phyloP scores from a whole-genome alignment of 2,329 filamentous ascomycete genomes.

The Apiospora sp. region DNA sequence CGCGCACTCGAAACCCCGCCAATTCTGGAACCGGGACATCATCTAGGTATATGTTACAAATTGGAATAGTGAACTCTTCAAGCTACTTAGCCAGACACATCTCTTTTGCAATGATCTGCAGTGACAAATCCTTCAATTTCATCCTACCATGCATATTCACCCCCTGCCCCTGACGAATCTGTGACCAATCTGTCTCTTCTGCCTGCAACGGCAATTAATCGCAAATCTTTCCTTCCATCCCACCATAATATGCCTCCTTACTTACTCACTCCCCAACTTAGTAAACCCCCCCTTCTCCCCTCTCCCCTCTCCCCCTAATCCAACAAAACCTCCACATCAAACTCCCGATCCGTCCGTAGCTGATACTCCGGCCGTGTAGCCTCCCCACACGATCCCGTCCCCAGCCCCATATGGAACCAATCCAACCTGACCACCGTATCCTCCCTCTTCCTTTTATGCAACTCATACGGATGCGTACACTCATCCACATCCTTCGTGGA shows the following conservation, averaged over 20 bases:
- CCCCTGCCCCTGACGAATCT: too few species aligned
- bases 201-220: too few species aligned
- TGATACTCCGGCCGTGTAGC: constrained; percentile 58
- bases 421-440: constrained; percentile 66
- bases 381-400: constrained; percentile 69
- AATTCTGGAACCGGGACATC: too few species aligned
- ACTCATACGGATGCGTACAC: constrained; percentile 67
- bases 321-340: constrained; percentile 53
- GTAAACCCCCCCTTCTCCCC: neutral
- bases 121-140: too few species aligned
- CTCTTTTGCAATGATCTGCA: too few species aligned
- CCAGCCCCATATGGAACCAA: constrained; percentile 68
- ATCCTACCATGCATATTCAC: too few species aligned
- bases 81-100: too few species aligned
- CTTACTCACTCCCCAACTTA: neutral
- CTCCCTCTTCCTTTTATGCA: constrained; percentile 55
- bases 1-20: too few species aligned
- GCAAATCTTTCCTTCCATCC: too few species aligned
- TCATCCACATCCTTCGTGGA: constrained; percentile 59
- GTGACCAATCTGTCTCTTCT: too few species aligned
- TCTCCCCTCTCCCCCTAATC: constrained; percentile 40
- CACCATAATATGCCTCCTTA: neutral
- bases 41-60: too few species aligned
- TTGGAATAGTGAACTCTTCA: too few species aligned
- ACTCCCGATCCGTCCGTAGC: constrained; percentile 50